Evolutionary conservation across 371 early-diverging fungal genomes (phyloP), one percentile per base, ranked within the genome.

Genomic region (Mortierella sp.): DNA sequence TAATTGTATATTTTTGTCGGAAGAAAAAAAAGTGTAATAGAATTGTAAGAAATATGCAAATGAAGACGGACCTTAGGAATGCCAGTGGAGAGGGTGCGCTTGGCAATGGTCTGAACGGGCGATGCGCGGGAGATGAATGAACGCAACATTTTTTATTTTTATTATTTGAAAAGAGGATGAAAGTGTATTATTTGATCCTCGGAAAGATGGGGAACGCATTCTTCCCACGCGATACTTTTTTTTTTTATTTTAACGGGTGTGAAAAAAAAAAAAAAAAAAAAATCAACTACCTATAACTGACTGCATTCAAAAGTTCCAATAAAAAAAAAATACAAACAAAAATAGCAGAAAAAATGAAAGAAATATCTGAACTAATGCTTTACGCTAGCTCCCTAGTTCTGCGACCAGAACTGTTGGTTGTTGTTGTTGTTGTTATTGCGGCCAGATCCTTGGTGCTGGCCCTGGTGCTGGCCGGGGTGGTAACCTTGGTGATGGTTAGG

Each of bases 321-420:
- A n/a, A n/a, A 49, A 49, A 3, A 49, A n/a, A 49, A 49, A 49
- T 3, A 49, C 12, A 49, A 24, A 52, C 20, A 24, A 24, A 6
- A 24, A 52, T 9, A 5, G 49, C n/a, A n/a, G n/a, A n/a, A 49
- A 52, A 51, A 22, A 52, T 22, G n/a, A 52, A 52, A 52, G 20
- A 24, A 52, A n/a, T 22, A 52, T 52, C 9, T 9, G 24, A 24
- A 52, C 20, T n/a, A 24, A 26, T 55, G 10, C 5, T 28, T 43
- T 12, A 14, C 30, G 24, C 1, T 6, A 26, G 28, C n/a, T 49
- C 10, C 35, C 64, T 71, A 80, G 75, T 71, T 79, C 72, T 75
- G 71, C 26, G 68, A 22, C 80, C 80, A 79, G 69, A 75, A 79
- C 62, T 79, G 79, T 51, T 78, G 79, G 49, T 74, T 65, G 63